phyloP scores from a whole-genome alignment of 441 rosid species.

The Erodium chrysanthum region DNA sequence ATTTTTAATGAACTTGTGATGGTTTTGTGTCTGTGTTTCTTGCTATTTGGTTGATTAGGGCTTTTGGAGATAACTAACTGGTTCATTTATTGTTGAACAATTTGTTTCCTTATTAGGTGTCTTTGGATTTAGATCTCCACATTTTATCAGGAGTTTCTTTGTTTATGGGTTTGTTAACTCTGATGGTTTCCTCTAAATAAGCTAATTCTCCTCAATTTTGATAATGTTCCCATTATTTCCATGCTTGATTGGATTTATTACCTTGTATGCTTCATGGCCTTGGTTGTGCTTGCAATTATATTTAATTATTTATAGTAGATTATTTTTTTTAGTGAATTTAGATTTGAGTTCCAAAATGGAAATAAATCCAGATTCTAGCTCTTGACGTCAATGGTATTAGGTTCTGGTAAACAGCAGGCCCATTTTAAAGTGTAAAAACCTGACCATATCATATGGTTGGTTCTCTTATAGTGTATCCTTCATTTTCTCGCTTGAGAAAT shows the following conservation, averaged over 20 bases:
- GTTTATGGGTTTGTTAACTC: background rate
- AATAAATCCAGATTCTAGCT: too few species aligned
- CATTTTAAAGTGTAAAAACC: too few species aligned
- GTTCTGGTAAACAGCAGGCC: too few species aligned
- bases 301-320: too few species aligned
- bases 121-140: constrained; percentile 3
- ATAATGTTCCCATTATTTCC: background rate
- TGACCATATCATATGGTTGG: too few species aligned
- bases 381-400: too few species aligned
- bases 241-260: background rate
- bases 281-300: too few species aligned
- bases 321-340: too few species aligned
- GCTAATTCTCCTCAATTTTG: background rate
- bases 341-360: too few species aligned
- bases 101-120: background rate
- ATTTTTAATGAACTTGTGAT: background rate
- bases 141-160: constrained; percentile 4
- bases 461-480: too few species aligned
- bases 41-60: background rate
- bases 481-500: too few species aligned
- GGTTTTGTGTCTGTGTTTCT: background rate
- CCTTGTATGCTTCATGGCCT: too few species aligned
- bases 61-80: background rate
- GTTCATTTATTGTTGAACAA: background rate
- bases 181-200: background rate